Conservation (phyloP, 1,284 basidiomycete species). For the Pseudomicrostroma phylloplanum region DNA sequence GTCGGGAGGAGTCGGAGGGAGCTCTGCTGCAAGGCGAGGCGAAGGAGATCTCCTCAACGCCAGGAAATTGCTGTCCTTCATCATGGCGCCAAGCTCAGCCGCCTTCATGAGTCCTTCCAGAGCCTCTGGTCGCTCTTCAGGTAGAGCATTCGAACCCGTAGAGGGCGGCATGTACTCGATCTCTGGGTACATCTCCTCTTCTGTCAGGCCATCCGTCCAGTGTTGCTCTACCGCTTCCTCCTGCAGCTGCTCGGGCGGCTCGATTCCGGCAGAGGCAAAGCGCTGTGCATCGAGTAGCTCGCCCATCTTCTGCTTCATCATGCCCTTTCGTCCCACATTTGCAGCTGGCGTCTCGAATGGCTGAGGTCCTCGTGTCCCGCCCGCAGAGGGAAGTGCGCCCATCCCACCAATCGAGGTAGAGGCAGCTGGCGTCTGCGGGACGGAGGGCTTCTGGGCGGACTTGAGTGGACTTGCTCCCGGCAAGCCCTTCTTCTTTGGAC, state of each 20-base stretch:
- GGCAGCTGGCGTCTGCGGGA: neutral
- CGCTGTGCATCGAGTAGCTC: slow-evolving; percentile 35
- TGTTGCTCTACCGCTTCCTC: neutral
- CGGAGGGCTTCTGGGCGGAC: neutral
- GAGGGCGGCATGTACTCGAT: slow-evolving; percentile 36
- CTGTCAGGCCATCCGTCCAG: slow-evolving; percentile 19
- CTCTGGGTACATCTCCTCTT: slow-evolving; percentile 41
- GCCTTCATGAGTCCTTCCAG: neutral
- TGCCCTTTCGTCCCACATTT: slow-evolving; percentile 37
- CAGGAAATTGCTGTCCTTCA: neutral
- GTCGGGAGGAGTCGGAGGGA: neutral
- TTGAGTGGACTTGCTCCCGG: neutral
- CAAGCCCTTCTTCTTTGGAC: neutral
- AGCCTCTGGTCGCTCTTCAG: neutral
- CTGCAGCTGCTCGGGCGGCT: neutral
- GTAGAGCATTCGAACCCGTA: neutral
- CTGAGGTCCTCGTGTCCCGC: neutral
- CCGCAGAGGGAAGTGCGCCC: too few relatives aligned
- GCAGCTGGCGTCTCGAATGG: slow-evolving; percentile 27
- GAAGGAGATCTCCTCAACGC: neutral
- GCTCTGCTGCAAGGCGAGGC: neutral
- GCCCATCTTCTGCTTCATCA: slow-evolving; percentile 40
- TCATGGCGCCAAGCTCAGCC: neutral
- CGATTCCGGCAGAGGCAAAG: slow-evolving; percentile 9
- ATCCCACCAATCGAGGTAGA: neutral